Conservation (phyloP, 1,139 yeast genomes). For the Saccharomyces hybrid region DNA sequence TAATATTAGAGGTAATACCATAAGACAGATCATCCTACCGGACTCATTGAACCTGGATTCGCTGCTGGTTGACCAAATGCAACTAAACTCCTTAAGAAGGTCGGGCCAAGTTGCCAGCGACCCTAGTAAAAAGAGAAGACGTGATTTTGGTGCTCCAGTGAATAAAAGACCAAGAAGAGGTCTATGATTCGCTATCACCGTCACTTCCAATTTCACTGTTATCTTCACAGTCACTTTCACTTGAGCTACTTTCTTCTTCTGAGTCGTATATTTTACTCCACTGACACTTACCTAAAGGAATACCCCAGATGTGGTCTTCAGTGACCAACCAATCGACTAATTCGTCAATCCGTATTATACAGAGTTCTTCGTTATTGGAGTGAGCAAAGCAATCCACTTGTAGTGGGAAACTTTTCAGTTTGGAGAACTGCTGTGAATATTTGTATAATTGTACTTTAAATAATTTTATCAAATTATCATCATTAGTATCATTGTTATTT, state of each 20-base stretch:
- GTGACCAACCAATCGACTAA: conserved; percentile 25
- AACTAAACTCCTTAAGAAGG: conserved; percentile 24
- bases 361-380: conserved; percentile 14
- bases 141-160: conserved; percentile 19
- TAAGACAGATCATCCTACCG: conserved; percentile 77
- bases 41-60: conserved; percentile 81
- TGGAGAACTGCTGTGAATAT: conserved; percentile 25
- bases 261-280: conserved; percentile 23
- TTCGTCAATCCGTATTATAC: conserved; percentile 27
- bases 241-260: conserved; percentile 11
- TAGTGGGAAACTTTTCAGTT: conserved; percentile 22
- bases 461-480: conserved; percentile 8
- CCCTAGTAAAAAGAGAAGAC: conserved; percentile 28
- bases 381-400: conserved; percentile 27
- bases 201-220: not conserved
- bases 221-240: conserved; percentile 4
- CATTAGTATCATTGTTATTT: conserved; percentile 7
- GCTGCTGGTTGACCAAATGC: conserved; percentile 50
- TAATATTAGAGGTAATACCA: conserved; percentile 83
- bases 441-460: conserved; percentile 10
- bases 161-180: conserved; percentile 33
- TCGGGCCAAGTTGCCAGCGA: conserved; percentile 24
- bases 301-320: conserved; percentile 29
- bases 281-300: conserved; percentile 28
- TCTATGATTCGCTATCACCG: conserved; percentile 9